phyloP scores from a whole-genome alignment of 495 filamentous ascomycete species.

The Penicillium robsamsonii region DNA sequence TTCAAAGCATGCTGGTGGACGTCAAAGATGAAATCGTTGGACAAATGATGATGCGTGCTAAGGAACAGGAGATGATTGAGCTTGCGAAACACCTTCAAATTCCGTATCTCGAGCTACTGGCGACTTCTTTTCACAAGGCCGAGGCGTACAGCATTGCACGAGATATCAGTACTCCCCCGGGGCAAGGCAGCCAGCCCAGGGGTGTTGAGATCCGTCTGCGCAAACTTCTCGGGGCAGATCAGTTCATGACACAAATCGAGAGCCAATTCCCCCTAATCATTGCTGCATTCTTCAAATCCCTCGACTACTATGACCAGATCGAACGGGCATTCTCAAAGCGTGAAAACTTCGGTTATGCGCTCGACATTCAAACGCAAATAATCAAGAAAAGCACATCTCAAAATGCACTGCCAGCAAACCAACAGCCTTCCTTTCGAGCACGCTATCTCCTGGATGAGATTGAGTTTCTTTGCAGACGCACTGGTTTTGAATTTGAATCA shows the following conservation, averaged over 20 bases:
- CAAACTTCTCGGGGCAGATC: slow-evolving; percentile 63
- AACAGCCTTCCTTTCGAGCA: slow-evolving; percentile 82
- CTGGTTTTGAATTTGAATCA: slow-evolving; percentile 56
- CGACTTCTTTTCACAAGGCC: slow-evolving; percentile 71
- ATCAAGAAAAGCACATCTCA: slow-evolving; percentile 59
- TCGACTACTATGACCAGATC: slow-evolving; percentile 73
- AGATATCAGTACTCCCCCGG: slow-evolving; percentile 63
- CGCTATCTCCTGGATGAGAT: slow-evolving; percentile 73
- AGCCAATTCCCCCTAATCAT: slow-evolving; percentile 74
- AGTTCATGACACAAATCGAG: slow-evolving; percentile 58
- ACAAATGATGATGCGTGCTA: slow-evolving; percentile 80
- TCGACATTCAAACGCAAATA: slow-evolving; percentile 64
- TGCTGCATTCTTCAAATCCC: slow-evolving; percentile 62
- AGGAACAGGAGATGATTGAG: slow-evolving; percentile 57
- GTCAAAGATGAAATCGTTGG: slow-evolving; percentile 78
- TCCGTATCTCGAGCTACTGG: slow-evolving; percentile 56
- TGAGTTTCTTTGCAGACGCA: slow-evolving; percentile 69
- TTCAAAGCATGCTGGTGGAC: slow-evolving; percentile 67
- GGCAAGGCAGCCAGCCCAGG: slow-evolving; percentile 48
- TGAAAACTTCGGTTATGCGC: slow-evolving; percentile 54
- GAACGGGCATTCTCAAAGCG: slow-evolving; percentile 71
- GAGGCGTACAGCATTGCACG: slow-evolving; percentile 81
- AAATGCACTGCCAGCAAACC: slow-evolving; percentile 62
- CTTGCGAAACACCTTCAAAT: slow-evolving; percentile 57
- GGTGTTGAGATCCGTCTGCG: slow-evolving; percentile 69